phyloP scores from a whole-genome alignment of 2,329 filamentous ascomycete genomes.

The Trichoderma simmonsii region DNA sequence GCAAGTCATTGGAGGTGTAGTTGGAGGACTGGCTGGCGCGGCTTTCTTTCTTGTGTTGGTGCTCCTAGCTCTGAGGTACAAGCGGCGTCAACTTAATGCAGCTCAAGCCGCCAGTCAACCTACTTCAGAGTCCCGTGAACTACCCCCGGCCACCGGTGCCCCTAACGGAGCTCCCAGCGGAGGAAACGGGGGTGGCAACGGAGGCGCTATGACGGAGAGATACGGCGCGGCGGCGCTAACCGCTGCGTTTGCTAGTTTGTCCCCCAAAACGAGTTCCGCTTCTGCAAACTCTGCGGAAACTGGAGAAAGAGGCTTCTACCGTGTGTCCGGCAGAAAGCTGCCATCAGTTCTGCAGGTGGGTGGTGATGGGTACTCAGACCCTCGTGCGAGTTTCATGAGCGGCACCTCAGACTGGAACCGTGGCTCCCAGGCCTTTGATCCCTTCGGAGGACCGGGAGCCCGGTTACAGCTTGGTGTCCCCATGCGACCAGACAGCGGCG shows the following conservation, averaged over 20 bases:
- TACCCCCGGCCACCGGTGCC: conserved; percentile 25
- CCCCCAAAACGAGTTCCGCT: conserved; percentile 37
- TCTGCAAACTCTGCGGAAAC: conserved; percentile 31
- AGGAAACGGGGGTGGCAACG: conserved; percentile 22
- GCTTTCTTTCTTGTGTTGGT: conserved; percentile 55
- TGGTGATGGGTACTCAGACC: conserved; percentile 61
- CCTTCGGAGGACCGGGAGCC: conserved; percentile 32
- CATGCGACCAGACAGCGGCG: conserved; percentile 59
- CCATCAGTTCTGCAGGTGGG: conserved; percentile 60
- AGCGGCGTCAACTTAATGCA: conserved; percentile 47
- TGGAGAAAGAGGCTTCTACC: conserved; percentile 59
- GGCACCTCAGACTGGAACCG: conserved; percentile 52
- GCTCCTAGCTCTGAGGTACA: conserved; percentile 54
- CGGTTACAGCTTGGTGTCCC: conserved; percentile 54
- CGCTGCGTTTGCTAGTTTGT: conserved; percentile 46
- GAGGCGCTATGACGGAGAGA: conserved; percentile 45
- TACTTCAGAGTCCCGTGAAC: conserved; percentile 29
- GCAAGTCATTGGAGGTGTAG: conserved; percentile 53
- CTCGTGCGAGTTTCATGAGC: conserved; percentile 44
- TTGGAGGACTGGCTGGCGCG: conserved; percentile 57
- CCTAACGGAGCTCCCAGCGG: conserved; percentile 23
- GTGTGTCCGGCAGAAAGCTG: conserved; percentile 63
- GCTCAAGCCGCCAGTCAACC: conserved; percentile 42
- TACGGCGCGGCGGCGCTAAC: conserved; percentile 42
- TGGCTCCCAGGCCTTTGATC: conserved; percentile 48